Percentiles rank a stretch among this genome's conserved stretches.
Evolutionary conservation across 345 rosid genomes (phyloP).

Genomic region (Melastoma malabathricum): DNA sequence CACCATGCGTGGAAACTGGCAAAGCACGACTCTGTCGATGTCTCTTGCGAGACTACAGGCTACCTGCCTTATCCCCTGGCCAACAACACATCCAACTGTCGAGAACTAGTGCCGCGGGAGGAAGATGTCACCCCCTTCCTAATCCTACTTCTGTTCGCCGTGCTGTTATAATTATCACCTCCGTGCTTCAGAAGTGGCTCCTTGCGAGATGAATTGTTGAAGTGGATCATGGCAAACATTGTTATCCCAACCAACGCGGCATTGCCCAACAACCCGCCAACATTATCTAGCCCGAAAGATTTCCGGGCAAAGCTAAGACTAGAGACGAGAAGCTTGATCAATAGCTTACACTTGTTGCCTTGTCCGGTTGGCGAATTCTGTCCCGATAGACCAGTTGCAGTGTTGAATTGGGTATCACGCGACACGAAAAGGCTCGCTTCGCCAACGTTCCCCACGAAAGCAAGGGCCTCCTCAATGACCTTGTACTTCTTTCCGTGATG

Average conservation of each 20-base stretch:
- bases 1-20: neutral
- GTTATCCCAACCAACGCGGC: conserved; percentile 69
- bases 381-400: conserved; percentile 24
- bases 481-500: conserved; percentile 74
- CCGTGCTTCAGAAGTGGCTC: conserved; percentile 28
- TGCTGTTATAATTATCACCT: conserved; percentile 14
- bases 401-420: conserved; percentile 38
- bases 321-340: conserved; percentile 35
- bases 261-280: conserved; percentile 62
- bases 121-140: conserved; percentile 24
- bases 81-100: conserved; percentile 57
- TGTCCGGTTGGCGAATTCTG: conserved; percentile 15
- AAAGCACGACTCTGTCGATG: conserved; percentile 1
- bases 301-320: conserved; percentile 48
- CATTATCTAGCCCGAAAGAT: conserved; percentile 38
- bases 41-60: too few relatives aligned
- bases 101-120: conserved; percentile 13
- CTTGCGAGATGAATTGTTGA: conserved; percentile 36
- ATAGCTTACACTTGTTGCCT: conserved; percentile 18
- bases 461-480: conserved; percentile 80
- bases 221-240: conserved; percentile 63
- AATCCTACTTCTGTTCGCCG: conserved; percentile 18
- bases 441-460: conserved; percentile 65
- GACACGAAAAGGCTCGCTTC: conserved; percentile 33
- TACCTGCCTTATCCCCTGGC: conserved; percentile 45